Evolutionary conservation across 495 filamentous ascomycete genomes (phyloP).

Genomic region (Aspergillus campestris): DNA sequence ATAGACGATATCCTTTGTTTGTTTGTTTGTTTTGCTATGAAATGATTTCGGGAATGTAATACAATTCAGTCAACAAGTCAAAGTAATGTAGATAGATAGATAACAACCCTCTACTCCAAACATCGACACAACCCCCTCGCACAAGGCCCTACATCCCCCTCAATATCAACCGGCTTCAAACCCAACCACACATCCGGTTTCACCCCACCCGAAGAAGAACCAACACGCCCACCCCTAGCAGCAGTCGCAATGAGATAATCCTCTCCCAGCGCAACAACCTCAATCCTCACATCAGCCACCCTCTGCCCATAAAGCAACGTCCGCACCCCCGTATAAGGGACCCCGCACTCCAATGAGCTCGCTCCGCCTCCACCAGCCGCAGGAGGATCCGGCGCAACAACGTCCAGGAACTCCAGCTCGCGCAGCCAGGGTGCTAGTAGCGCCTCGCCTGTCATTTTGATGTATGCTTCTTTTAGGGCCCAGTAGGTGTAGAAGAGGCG

Average conservation of each 20-base stretch:
- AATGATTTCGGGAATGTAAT: no score
- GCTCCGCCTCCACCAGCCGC: conserved; percentile 10
- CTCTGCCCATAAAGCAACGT: conserved; percentile 40
- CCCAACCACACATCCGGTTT: conserved; percentile 12
- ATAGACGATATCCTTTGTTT: no score
- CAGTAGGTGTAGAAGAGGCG: conserved; percentile 81
- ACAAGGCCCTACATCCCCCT: conserved; percentile 23
- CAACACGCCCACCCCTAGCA: conserved; percentile 26
- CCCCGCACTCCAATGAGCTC: conserved; percentile 21
- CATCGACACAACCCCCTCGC: conserved; percentile 20
- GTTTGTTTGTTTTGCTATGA: no score
- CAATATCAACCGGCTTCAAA: conserved; percentile 23
- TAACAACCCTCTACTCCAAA: conserved; percentile 2
- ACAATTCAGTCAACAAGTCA: no score
- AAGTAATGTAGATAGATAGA: not conserved
- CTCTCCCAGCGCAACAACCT: conserved; percentile 51
- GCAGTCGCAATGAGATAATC: conserved; percentile 57
- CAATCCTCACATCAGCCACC: conserved; percentile 48
- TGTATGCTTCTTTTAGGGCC: conserved; percentile 84
- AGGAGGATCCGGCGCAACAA: conserved; percentile 40
- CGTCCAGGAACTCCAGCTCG: conserved; percentile 58
- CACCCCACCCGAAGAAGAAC: conserved; percentile 3
- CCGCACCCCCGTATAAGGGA: conserved; percentile 41
- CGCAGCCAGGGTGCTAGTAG: conserved; percentile 72
- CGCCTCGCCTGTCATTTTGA: conserved; percentile 90